A percentile compares a stretch with the other conserved stretches of the same genome.
Conservation (phyloP, 2,329 filamentous ascomycete species). For the Calonectria pseudoreteaudii region DNA sequence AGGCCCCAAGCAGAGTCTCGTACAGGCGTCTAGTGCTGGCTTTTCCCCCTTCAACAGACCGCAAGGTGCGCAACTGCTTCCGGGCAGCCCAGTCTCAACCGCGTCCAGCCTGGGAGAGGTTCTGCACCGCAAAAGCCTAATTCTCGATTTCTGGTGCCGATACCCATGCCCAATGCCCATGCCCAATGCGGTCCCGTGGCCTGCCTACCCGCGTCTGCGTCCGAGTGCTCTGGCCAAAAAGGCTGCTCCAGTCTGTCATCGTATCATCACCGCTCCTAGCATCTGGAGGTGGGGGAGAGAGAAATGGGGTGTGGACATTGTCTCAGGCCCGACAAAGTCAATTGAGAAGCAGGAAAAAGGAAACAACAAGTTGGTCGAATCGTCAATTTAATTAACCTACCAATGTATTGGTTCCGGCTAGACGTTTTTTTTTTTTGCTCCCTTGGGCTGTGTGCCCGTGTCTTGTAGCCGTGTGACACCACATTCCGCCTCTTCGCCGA, state of each 20-base stretch:
- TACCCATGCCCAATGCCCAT: neutral
- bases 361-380: neutral
- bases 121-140: constrained; percentile 6
- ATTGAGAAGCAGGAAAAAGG: neutral
- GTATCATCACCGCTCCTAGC: neutral
- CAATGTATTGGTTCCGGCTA: constrained; percentile 1
- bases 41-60: neutral
- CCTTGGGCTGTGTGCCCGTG: neutral
- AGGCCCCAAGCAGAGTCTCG: constrained; percentile 1
- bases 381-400: neutral
- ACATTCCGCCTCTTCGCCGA: neutral
- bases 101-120: neutral
- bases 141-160: neutral
- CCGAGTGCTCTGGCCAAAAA: neutral
- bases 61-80: neutral
- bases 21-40: neutral
- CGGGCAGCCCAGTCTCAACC: neutral
- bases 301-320: neutral
- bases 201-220: neutral
- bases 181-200: neutral
- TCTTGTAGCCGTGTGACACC: neutral
- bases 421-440: neutral
- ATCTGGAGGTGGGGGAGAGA: neutral
- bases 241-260: neutral
- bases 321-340: constrained; percentile 1